phyloP scores from a whole-genome alignment of 192 early-diverging fungal genomes.

The Spizellomyces sp. region DNA sequence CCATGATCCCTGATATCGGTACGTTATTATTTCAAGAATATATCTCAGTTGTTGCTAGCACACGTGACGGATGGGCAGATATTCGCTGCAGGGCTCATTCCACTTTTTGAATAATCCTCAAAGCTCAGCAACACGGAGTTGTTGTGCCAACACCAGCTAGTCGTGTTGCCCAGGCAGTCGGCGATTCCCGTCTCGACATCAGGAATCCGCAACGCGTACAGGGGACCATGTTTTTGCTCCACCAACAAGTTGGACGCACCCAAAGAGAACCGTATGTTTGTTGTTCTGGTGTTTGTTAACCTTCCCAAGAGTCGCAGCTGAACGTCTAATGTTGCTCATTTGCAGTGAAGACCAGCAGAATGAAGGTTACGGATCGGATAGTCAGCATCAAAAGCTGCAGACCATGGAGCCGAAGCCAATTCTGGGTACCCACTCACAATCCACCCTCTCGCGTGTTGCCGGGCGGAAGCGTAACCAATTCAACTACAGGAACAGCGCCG shows the following conservation, averaged over 20 bases:
- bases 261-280: neutral
- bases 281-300: neutral
- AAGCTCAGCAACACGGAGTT: no score
- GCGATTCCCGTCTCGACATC: no score
- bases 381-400: conserved; percentile 2
- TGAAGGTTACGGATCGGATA: neutral
- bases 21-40: no score
- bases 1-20: no score
- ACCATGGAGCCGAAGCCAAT: conserved; percentile 2
- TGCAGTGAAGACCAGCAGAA: neutral
- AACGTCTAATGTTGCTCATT: neutral
- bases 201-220: no score
- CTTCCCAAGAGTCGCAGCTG: neutral
- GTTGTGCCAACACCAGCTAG: no score
- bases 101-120: no score
- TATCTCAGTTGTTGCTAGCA: no score
- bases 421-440: neutral
- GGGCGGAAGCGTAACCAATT: neutral
- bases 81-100: no score
- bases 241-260: neutral
- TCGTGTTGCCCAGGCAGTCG: no score
- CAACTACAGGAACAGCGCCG: neutral
- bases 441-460: neutral
- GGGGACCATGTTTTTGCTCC: neutral
- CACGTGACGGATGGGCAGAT: no score